Evolutionary conservation across 2,329 filamentous ascomycete genomes (phyloP).

Genomic region (Beauveria brongniartii): DNA sequence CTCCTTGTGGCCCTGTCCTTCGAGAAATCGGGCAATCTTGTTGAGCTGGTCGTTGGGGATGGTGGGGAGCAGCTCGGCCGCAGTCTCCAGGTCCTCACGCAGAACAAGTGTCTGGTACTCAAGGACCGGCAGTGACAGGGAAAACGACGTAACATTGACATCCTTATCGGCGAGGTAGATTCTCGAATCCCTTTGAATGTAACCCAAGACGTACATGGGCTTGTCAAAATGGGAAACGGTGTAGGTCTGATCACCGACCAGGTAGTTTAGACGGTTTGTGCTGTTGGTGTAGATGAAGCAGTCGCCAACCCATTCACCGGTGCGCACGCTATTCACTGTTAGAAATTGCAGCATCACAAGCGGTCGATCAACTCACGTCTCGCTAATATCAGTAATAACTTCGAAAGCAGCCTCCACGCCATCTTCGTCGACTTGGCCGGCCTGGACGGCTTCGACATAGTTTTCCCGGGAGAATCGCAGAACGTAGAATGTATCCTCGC

Average conservation of each 20-base stretch:
- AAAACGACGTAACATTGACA: constrained; percentile 82
- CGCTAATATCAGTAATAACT: constrained; percentile 90
- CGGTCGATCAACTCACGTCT: constrained; percentile 49
- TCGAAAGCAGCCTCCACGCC: constrained; percentile 95
- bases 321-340: constrained; percentile 58
- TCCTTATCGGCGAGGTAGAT: constrained; percentile 97
- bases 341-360: constrained; percentile 10
- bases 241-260: constrained; percentile 96
- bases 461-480: constrained; percentile 84
- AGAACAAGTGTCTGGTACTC: constrained; percentile 97
- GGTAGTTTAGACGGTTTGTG: constrained; percentile 93
- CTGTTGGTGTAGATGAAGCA: constrained; percentile 98
- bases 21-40: constrained; percentile 95
- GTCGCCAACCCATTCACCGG: constrained; percentile 96
- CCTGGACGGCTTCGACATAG: constrained; percentile 75
- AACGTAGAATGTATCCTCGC: constrained; percentile 93
- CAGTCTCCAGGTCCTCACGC: constrained; percentile 85
- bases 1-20: constrained; percentile 95
- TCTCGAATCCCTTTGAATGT: constrained; percentile 88
- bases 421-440: constrained; percentile 76
- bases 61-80: constrained; percentile 72
- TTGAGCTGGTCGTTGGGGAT: constrained; percentile 93
- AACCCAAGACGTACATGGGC: constrained; percentile 89
- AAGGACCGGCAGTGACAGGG: constrained; percentile 82
- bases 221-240: constrained; percentile 96